Base-by-base conservation (phyloP, 805 yeast genomes). In the Starmera dryadoides region DNA sequence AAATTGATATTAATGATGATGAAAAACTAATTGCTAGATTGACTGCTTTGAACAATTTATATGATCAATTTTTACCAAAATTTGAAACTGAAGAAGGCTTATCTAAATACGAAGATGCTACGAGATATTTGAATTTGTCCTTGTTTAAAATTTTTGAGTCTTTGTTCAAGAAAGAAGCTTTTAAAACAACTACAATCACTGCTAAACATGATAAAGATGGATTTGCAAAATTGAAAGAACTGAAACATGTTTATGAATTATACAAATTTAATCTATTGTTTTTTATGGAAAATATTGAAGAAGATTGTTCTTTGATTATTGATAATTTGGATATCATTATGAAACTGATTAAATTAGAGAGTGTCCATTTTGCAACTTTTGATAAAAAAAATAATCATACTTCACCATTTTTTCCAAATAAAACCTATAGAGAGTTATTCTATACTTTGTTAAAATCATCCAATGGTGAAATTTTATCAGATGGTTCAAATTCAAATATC, bases 391-490 rank as follows among this genome's bases (percentile, higher is more conserved):
- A 49, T 14, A 37, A 33, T n/a, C 16, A 31, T 6, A 64, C 67
- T 37, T 79, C 82, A 42, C 71, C 77, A 36, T 78, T 64, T 51
- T 86, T 86, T 57, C 84, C 95, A 7, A 73, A 69, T 28, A 63
- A 60, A 34, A 64, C 75, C 10, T 79, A 68, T 53, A 71, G 59
- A 43, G 56, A 56, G 23, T 60, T 75, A 33, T 61, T 73, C 31
- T 34, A 55, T 31, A 53, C 72, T 2, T 46, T 73, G 11, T 44
- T 61, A 31, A 65, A 64, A 25, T 57, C 67, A 0, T 35, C 48
- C 8, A 55, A 65, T 33, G 69, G 72, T 6, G 62, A 63, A 4
- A 49, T 65, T 6, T 58, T 68, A 20, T 52, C 58, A 3, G 80
- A 78, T 51, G 74, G 72, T 10, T 59, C 76, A 0, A 62, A 68